Base-by-base conservation (phyloP, 2,329 filamentous ascomycete genomes). In the Cadophora gregata region DNA sequence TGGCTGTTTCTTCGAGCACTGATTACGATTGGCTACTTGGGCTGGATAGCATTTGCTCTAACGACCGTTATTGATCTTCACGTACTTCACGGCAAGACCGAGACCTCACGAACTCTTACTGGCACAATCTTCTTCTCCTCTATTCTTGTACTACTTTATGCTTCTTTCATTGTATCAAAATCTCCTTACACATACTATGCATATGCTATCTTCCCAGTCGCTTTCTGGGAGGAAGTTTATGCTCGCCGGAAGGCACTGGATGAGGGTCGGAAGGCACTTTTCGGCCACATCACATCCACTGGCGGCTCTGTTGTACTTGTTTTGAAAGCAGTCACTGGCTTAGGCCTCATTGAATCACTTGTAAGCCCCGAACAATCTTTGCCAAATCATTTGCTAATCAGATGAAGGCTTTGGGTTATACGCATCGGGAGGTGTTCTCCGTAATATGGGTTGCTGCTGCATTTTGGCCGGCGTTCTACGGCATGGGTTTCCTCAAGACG, bases 221-320 rank as follows among this genome's bases (percentile, higher is more conserved):
- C 93, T 65, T 98, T 99, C 81, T 99, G 96, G 96, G 95, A 97
- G 78, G 94, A 97, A 75, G 92, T 97, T 0, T 95, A 90, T 78
- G 92, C 92, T 3, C 88, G 91, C 31, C 86, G 93, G 64, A 83
- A 85, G 55, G 92, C 92, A 50, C 78, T 97, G 14, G 75, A 80
- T 6, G 85, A 88, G 69, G 94, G 93, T 3, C 83, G 85, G 61
- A 85, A 84, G 69, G 83, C 86, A 59, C 81, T 98, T 9, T 89
- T 97, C 71, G 84, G 86, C 0, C 85, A 94, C 71, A 80, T 94
- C 50, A 82, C 85, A 63, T 88, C 90, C 0, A 80, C 85, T 31
- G 81, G 84, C 25, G 87, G 86, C 29, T 79, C 85, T 33, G 71
- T 86, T 25, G 84, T 86, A 31, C 83, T 97, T 48, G 73, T 83